Evolutionary conservation across 2,329 filamentous ascomycete genomes (phyloP).

Genomic region (Pestalotiopsis sp.): DNA sequence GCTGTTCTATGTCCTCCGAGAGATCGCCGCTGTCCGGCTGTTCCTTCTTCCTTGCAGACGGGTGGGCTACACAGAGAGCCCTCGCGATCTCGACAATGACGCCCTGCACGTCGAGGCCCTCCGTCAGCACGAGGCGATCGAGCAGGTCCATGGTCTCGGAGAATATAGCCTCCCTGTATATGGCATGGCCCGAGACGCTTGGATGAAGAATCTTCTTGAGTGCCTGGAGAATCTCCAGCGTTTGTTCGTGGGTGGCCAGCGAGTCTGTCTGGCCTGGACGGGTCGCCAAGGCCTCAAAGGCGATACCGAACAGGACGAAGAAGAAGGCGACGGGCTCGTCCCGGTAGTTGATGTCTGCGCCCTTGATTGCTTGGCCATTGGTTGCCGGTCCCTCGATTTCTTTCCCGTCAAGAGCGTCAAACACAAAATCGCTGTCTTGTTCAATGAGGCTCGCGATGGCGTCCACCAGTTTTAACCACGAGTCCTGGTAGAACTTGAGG

Average conservation of each 20-base stretch:
- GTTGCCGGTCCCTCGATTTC: conserved; percentile 48
- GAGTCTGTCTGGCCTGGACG: conserved; percentile 67
- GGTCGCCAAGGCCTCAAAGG: conserved; percentile 91
- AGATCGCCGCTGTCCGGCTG: conserved; percentile 73
- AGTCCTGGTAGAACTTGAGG: conserved; percentile 93
- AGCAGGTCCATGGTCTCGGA: conserved; percentile 96
- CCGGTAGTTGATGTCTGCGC: conserved; percentile 89
- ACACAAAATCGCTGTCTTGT: conserved; percentile 96
- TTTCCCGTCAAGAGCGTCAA: conserved; percentile 92
- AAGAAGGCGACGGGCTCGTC: conserved; percentile 98
- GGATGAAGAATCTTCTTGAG: conserved; percentile 94
- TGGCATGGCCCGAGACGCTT: conserved; percentile 91
- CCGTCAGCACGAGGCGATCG: conserved; percentile 88
- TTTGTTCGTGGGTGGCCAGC: conserved; percentile 74
- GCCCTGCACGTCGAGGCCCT: conserved; percentile 82
- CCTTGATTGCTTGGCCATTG: conserved; percentile 57
- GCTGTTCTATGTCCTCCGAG: conserved; percentile 95
- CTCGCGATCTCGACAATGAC: conserved; percentile 94
- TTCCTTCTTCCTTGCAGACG: conserved; percentile 74
- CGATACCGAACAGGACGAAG: conserved; percentile 94
- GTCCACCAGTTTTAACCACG: conserved; percentile 94
- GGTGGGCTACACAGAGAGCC: conserved; percentile 86
- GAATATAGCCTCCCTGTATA: conserved; percentile 94
- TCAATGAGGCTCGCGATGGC: conserved; percentile 97
- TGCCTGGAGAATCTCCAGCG: conserved; percentile 83